phyloP scores from a whole-genome alignment of 2,329 filamentous ascomycete species.

The Alternaria triticina region DNA sequence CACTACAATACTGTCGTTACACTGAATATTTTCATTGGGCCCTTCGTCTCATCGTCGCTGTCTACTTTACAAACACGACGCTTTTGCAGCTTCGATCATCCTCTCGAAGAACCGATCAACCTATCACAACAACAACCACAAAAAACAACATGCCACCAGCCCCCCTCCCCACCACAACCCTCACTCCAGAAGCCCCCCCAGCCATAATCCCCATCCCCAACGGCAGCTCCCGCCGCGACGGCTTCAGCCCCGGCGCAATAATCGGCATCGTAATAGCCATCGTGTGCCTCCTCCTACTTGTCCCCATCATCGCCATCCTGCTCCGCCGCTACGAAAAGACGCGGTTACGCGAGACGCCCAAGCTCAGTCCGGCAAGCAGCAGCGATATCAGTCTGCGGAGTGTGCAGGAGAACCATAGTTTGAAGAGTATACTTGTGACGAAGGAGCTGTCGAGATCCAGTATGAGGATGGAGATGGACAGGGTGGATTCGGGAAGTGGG shows the following conservation, averaged over 20 bases:
- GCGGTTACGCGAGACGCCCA: conserved; percentile 23
- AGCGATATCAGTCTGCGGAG: conserved; percentile 16
- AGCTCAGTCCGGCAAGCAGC: not conserved
- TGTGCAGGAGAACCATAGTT: conserved; percentile 23
- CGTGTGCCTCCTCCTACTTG: conserved; percentile 21
- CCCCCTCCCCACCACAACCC: not conserved
- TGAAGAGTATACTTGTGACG: conserved; percentile 31
- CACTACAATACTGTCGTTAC: not conserved
- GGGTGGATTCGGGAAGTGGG: conserved; percentile 6
- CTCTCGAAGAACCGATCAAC: not conserved
- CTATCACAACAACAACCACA: not conserved
- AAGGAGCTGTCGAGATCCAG: conserved; percentile 29
- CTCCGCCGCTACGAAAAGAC: conserved; percentile 28
- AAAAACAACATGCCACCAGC: not conserved
- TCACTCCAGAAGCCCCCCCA: conserved; percentile 19
- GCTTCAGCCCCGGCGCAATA: conserved; percentile 26
- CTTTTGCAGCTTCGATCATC: not conserved
- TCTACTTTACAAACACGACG: not conserved
- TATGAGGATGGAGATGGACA: conserved; percentile 23
- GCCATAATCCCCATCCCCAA: not conserved
- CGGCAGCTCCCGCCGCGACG: conserved; percentile 10
- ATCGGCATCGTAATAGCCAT: conserved; percentile 32
- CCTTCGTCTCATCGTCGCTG: not conserved
- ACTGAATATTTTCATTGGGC: too few relatives aligned
- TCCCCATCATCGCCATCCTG: conserved; percentile 27